Conservation (phyloP, 768 basidiomycete species). For the Leccinum barrowsii region DNA sequence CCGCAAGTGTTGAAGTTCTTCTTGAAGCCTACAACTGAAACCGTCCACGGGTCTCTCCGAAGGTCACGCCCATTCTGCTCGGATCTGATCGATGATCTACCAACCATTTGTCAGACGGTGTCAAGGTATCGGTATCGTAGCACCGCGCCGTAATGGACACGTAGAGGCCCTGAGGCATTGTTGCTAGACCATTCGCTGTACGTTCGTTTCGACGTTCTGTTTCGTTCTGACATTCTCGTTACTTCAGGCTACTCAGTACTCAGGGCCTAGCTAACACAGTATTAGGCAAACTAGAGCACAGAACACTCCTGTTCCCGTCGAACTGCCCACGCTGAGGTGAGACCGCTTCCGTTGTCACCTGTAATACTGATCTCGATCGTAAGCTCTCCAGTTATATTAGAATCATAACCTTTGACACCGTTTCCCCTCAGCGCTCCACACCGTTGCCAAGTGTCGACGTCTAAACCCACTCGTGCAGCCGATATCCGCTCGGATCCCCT, state of each 20-base stretch:
- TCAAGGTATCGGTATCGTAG: no score
- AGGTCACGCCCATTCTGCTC: neutral
- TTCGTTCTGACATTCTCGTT: neutral
- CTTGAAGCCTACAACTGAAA: neutral
- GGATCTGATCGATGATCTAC: neutral
- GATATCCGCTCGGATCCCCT: neutral
- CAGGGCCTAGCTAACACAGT: neutral
- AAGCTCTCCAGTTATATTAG: neutral
- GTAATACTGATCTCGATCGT: neutral
- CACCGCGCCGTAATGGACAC: no score
- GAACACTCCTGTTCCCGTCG: neutral
- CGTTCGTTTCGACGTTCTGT: no score
- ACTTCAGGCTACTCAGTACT: no score
- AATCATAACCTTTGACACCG: neutral
- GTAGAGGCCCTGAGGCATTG: no score
- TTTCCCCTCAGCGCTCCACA: neutral
- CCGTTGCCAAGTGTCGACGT: neutral
- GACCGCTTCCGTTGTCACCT: neutral
- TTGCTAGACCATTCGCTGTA: no score
- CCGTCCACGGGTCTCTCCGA: neutral
- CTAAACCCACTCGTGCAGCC: neutral
- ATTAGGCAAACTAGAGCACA: no score
- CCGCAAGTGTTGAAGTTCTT: neutral
- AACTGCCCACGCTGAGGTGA: neutral
- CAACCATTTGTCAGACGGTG: neutral